Evolutionary conservation across 345 rosid species (phyloP).

Genomic region (Syzygium grande): DNA sequence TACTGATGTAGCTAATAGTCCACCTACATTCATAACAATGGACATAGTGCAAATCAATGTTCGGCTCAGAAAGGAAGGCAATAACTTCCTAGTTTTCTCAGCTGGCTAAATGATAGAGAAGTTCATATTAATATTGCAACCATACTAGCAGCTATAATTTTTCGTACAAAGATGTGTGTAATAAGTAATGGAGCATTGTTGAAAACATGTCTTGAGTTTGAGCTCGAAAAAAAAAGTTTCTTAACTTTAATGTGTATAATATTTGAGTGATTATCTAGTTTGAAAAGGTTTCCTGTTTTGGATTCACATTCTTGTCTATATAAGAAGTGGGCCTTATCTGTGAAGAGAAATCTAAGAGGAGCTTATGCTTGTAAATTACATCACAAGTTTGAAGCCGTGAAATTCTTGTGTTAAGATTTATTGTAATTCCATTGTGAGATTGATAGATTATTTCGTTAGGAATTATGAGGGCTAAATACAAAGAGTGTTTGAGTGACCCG

Average conservation of each 20-base stretch:
- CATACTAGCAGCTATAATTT: neutral
- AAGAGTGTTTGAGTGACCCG: neutral
- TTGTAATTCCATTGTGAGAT: neutral
- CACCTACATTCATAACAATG: neutral
- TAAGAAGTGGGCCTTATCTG: neutral
- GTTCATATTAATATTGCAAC: slow-evolving; percentile 70
- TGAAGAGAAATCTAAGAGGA: neutral
- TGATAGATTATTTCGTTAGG: neutral
- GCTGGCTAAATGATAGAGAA: slow-evolving; percentile 61
- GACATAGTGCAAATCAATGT: neutral
- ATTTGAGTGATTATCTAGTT: neutral
- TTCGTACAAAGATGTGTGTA: neutral
- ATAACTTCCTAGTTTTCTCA: slow-evolving; percentile 28
- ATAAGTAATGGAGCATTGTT: neutral
- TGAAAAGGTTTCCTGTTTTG: neutral
- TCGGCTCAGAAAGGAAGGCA: neutral
- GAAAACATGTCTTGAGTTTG: neutral
- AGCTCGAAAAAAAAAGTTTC: neutral
- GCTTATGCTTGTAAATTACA: neutral
- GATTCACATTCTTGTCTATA: neutral
- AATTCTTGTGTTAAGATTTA: neutral
- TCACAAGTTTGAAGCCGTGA: neutral
- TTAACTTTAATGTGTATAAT: neutral
- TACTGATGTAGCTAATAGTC: neutral
- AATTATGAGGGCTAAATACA: neutral